These are phyloP conservation scores for Solanum tarapatanum DNA, from an alignment of 257 asterid genomes.

Conservation along the genomic window DNA sequence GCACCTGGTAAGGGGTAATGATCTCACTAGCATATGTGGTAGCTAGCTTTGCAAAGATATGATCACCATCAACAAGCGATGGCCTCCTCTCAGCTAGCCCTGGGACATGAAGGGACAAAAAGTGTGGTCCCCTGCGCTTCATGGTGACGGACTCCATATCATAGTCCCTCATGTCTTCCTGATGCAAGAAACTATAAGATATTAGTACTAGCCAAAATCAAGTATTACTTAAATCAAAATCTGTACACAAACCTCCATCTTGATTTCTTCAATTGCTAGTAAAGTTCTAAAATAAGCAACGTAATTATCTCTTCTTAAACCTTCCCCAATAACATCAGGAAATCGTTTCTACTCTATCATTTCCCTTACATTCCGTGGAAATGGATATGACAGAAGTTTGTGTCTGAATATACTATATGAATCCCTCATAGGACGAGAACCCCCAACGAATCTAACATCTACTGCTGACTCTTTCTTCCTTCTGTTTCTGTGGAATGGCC, in stretches of 20 bases:
- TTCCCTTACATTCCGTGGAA: conserved; percentile 41
- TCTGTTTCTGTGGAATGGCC: conserved; percentile 44
- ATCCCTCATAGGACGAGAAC: conserved; percentile 47
- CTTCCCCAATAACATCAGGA: conserved; percentile 45
- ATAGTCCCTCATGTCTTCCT: conserved; percentile 69
- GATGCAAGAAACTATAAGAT: conserved; percentile 5
- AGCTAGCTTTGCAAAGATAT: conserved; percentile 41
- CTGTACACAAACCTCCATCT: conserved; percentile 55
- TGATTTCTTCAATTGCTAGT: conserved; percentile 75
- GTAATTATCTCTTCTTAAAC: conserved; percentile 38
- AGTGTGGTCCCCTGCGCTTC: conserved; percentile 32
- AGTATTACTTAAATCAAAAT: background rate
- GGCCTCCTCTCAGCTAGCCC: conserved; percentile 95
- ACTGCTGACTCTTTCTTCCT: conserved; percentile 35
- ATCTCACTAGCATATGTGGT: conserved; percentile 16
- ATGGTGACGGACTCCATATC: conserved; percentile 55
- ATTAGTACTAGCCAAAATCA: background rate
- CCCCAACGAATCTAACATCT: conserved; percentile 29
- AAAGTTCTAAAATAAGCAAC: conserved; percentile 41
- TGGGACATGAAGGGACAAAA: conserved; percentile 72
- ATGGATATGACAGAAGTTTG: conserved; percentile 30
- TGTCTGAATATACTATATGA: conserved; percentile 12
- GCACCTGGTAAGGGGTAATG: conserved; percentile 39
- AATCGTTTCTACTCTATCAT: conserved; percentile 29
- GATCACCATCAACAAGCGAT: conserved; percentile 68